Evolutionary conservation across 2,329 filamentous ascomycete genomes (phyloP), one percentile per base, ranked within the genome.

Genomic region (Pseudogymnoascus sp.): DNA sequence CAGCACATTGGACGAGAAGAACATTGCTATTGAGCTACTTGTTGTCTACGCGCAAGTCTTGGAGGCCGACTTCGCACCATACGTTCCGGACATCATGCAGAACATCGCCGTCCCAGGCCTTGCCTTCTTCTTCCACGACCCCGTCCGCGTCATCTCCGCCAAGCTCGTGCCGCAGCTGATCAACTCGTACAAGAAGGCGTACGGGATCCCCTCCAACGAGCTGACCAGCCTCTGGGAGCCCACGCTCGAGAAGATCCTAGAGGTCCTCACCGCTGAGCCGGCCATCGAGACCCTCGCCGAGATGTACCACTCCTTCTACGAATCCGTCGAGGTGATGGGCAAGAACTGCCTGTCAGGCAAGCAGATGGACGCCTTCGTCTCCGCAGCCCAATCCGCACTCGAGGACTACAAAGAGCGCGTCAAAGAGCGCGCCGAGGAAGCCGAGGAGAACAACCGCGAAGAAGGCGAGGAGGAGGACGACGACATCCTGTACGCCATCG

Each of bases 231-330:
- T 99, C 59, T 99, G 95, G 95, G 84, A 83, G 66, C 87, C 84
- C 63, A 96, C 93, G 3, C 88, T 95, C 8, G 89, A 91, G 70
- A 97, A 96, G 78, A 84, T 97, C 37, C 85, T 99, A 10, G 95
- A 97, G 75, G 93, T 97, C 1, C 83, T 99, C 40, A 91, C 89
- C 66, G 93, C 93, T 0, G 95, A 99, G 78, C 93, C 95, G 18
- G 92, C 93, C 1, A 93, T 99, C 64, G 95, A 99, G 71, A 96
- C 95, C 0, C 83, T 99, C 56, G 93, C 95, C 1, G 95, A 97
- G 78, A 97, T 99, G 91, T 99, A 97, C 77, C 93, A 97, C 76
- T 99, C 95, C 80, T 99, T 99, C 81, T 99, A 99, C 75, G 95
- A 99, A 76, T 96, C 91, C 25, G 88, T 99, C 6, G 93, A 97